phyloP scores from a whole-genome alignment of 2,329 filamentous ascomycete species.

The Colletotrichum lini region DNA sequence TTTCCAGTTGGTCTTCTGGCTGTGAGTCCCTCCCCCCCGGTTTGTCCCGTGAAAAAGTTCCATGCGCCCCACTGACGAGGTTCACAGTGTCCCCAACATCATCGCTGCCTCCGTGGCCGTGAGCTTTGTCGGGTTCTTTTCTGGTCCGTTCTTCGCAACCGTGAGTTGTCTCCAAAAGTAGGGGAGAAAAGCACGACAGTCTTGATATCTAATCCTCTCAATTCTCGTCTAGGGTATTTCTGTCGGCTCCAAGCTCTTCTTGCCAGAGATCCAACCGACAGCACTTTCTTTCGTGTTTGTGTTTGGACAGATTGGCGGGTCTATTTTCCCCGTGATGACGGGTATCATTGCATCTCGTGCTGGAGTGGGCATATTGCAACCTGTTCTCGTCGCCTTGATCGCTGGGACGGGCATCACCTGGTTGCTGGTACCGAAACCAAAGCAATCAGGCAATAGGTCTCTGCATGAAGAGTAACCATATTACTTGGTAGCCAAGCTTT shows the following conservation, averaged over 20 bases:
- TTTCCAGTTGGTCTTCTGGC: slow-evolving; percentile 73
- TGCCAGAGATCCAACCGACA: slow-evolving; percentile 52
- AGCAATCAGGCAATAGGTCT: slow-evolving; percentile 48
- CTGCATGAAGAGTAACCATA: slow-evolving; percentile 52
- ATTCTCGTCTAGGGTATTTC: slow-evolving; percentile 61
- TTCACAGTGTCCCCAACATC: slow-evolving; percentile 56
- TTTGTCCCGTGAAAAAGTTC: fast-evolving
- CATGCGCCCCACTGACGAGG: background rate
- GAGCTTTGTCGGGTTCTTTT: slow-evolving; percentile 70
- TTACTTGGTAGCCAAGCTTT: no score
- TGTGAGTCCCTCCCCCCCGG: slow-evolving; percentile 53
- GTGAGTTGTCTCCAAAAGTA: slow-evolving; percentile 50
- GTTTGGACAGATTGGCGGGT: slow-evolving; percentile 68
- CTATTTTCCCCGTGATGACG: slow-evolving; percentile 69
- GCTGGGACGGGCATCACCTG: slow-evolving; percentile 62
- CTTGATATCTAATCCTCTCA: background rate
- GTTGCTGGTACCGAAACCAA: slow-evolving; percentile 59
- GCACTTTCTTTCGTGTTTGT: slow-evolving; percentile 68
- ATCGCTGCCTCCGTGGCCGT: slow-evolving; percentile 67
- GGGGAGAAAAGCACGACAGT: background rate
- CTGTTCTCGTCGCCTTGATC: slow-evolving; percentile 64
- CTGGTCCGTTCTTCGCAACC: slow-evolving; percentile 71
- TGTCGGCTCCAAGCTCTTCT: slow-evolving; percentile 66
- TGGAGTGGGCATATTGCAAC: slow-evolving; percentile 65
- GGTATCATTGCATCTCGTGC: slow-evolving; percentile 62